Percentiles rank a stretch among this genome's conserved stretches.
These are phyloP conservation scores for Leishmania tropica DNA, from an alignment of 208 protist species.

Conservation along the genomic window DNA sequence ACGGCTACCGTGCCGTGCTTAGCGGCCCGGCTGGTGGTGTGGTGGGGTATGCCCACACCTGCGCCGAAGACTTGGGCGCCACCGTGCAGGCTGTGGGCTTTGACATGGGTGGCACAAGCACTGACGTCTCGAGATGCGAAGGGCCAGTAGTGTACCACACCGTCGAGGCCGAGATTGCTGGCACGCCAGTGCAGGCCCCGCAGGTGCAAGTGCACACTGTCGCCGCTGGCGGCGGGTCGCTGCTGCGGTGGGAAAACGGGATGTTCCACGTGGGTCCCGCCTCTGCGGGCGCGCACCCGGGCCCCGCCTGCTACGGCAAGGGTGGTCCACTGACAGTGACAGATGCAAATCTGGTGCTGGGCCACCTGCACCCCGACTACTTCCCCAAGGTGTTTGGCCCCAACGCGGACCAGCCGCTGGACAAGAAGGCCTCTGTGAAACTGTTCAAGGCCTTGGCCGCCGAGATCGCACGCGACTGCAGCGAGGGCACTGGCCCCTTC, in stretches of 20 bases:
- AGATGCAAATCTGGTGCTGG: constrained; percentile 95
- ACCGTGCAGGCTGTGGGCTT: constrained; percentile 84
- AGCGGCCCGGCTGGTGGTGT: constrained; percentile 95
- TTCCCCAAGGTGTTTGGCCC: constrained; percentile 97
- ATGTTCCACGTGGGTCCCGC: constrained; percentile 95
- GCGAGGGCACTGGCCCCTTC: constrained; percentile 8
- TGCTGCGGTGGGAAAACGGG: constrained; percentile 89
- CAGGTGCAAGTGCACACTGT: constrained; percentile 96
- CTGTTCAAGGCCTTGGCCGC: constrained; percentile 72
- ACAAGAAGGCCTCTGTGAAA: constrained; percentile 44
- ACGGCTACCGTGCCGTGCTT: constrained; percentile 92
- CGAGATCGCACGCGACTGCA: constrained; percentile 51
- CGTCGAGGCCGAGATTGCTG: constrained; percentile 88
- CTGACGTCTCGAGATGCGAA: constrained; percentile 91
- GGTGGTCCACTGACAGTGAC: constrained; percentile 93
- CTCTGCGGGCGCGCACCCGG: constrained; percentile 83
- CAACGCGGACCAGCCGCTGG: constrained; percentile 64
- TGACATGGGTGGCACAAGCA: constrained; percentile 97
- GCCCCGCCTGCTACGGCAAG: constrained; percentile 96
- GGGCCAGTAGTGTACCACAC: constrained; percentile 83
- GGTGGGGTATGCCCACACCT: constrained; percentile 91
- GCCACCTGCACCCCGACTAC: constrained; percentile 87
- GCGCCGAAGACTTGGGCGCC: constrained; percentile 45
- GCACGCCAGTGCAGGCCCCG: constrained; percentile 91
- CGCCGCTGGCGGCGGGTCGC: constrained; percentile 96